Evolutionary conservation across 352 stramenopile genomes (phyloP), one percentile per base, ranked within the genome.

Genomic region (Phytophthora constricta): DNA sequence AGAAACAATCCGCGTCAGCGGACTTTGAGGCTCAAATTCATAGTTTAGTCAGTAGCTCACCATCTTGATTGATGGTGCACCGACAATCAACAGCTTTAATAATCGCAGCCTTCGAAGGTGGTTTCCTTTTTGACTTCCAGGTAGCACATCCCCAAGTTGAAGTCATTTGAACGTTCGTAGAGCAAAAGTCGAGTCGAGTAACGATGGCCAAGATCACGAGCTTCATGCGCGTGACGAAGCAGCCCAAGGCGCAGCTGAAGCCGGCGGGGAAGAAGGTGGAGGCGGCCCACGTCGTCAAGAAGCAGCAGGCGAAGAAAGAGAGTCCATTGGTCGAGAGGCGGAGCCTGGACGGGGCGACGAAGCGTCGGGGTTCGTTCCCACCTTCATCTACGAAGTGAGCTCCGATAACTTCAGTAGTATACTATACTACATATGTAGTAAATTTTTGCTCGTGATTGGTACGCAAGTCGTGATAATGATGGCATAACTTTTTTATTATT

Each of bases 151-250:
- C n/a, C n/a, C n/a, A n/a, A n/a, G n/a, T n/a, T n/a, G n/a, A n/a
- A n/a, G n/a, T n/a, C n/a, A n/a, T n/a, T n/a, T n/a, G n/a, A n/a
- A n/a, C n/a, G n/a, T n/a, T n/a, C n/a, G n/a, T n/a, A n/a, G n/a
- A n/a, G n/a, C n/a, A n/a, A n/a, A n/a, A n/a, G n/a, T n/a, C n/a
- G n/a, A n/a, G n/a, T n/a, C 48, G 23, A 14, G 26, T 9, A 19
- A 67, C 50, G 28, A 91, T 89, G 82, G 64, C 76, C 26, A 89
- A 87, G 73, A 89, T 91, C 65, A 89, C 79, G 34, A 83, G 52
- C 65, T 90, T 76, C 42, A 88, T 91, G 83, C 83, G 80, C 62
- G 75, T 83, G 33, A 87, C 80, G n/a, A 90, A 90, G 75, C 72
- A 75, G 65, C 71, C 58, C 62, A 81, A 70, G 65, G 58, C 65